Evolutionary conservation across 495 filamentous ascomycete species (phyloP), one percentile per base, ranked within the genome.

Genomic region (Talaromyces wortmannii): DNA sequence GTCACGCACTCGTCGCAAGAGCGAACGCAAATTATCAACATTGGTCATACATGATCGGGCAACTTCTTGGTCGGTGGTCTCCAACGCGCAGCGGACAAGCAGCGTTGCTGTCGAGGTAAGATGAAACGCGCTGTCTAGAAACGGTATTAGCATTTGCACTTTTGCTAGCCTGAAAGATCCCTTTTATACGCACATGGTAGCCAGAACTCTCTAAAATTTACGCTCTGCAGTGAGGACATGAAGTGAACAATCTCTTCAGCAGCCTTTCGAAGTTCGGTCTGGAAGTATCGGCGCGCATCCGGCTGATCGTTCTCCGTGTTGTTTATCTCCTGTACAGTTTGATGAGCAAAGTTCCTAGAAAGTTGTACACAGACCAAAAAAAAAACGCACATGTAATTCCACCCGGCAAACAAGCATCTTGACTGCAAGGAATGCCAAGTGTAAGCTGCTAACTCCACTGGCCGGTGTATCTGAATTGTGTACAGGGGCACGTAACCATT

Each of bases 211-310:
- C 69, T 65, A 57, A 75, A 76, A 40, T 77, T 71, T 13, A 70
- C 69, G 43, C 64, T 71, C 16, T 68, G 63, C 13, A 79, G 56
- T 17, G 73, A 77, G 12, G 71, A 67, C 15, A 77, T 78, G 61
- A 79, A 75, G n/a, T 73, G 71, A 15, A 81, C 69, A 18, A 81
- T 77, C n/a, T 78, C 77, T 50, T 78, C 72, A 11, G 78, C 74
- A 6, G 76, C 72, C 50, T 65, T 65, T 16, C 78, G 71, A 43
- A 75, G 75, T 52, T 79, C 74, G 6, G 73, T 75, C 48, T 80
- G 72, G 47, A 77, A 77, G 54, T 77, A 77, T 18, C 73, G 71
- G 48, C 75, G 77, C 33, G 73, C 69, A 53, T 72, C 67, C 12
- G 73, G 63, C 36, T 72, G 69, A 15, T 77, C 68, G 11, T 67